Conservation (phyloP, 441 rosid genomes). For the Biscutella laevigata region DNA sequence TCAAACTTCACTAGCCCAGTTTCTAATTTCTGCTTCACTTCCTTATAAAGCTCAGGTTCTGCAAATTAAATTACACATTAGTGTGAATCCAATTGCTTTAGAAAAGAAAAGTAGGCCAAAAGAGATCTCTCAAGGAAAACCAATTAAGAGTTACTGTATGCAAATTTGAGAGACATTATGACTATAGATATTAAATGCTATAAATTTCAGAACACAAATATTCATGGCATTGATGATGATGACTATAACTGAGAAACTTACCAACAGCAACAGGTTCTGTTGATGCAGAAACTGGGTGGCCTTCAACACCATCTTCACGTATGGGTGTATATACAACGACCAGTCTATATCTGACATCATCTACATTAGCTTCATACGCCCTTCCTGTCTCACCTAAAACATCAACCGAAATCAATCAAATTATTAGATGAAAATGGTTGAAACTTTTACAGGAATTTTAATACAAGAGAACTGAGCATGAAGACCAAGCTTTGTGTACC, state of each 20-base stretch:
- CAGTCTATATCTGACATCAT: constrained; percentile 92
- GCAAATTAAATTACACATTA: constrained; percentile 33
- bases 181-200: neutral
- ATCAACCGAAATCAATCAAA: constrained; percentile 17
- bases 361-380: constrained; percentile 97
- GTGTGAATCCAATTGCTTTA: constrained; percentile 1
- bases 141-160: neutral
- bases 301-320: constrained; percentile 91
- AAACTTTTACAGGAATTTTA: neutral
- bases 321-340: constrained; percentile 89
- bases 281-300: constrained; percentile 91
- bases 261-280: constrained; percentile 94
- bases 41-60: constrained; percentile 92
- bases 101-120: neutral
- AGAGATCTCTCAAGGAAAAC: neutral
- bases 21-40: constrained; percentile 88
- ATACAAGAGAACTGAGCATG: neutral
- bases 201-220: neutral
- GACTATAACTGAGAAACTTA: constrained; percentile 27
- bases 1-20: constrained; percentile 90
- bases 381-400: constrained; percentile 82
- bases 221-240: neutral
- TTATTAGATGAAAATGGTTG: neutral
- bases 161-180: neutral
- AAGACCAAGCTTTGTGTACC: constrained; percentile 36